Evolutionary conservation across 768 basidiomycete species (phyloP).

Genomic region (Mycena rosella): DNA sequence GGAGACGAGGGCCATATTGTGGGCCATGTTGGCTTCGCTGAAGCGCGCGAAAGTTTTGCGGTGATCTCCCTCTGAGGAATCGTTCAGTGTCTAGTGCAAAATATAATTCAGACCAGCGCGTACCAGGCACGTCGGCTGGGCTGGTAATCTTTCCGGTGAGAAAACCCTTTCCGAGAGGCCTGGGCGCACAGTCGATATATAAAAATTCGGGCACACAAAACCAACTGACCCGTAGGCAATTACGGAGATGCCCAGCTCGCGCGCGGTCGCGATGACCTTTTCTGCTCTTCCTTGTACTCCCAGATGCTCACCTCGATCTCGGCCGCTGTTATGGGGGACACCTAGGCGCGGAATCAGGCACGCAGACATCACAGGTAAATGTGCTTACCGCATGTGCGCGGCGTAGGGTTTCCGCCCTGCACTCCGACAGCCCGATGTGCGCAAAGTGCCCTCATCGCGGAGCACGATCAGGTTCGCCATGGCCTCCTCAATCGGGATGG

Average conservation of each 20-base stretch:
- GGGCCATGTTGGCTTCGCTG: constrained; percentile 57
- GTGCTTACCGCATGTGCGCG: constrained; percentile 46
- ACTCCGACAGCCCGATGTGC: constrained; percentile 72
- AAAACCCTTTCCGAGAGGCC: constrained; percentile 67
- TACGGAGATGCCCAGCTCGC: constrained; percentile 67
- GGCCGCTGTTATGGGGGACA: constrained; percentile 66
- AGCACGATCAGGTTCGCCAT: constrained; percentile 57
- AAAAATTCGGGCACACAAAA: constrained; percentile 12
- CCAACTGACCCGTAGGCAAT: constrained; percentile 65
- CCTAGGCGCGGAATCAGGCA: not conserved
- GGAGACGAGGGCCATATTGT: constrained; percentile 59
- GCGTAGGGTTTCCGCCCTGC: constrained; percentile 61
- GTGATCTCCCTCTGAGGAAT: constrained; percentile 51
- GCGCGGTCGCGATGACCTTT: constrained; percentile 67
- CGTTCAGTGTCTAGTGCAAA: not conserved
- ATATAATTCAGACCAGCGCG: not conserved
- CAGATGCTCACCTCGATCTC: constrained; percentile 79
- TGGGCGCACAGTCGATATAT: constrained; percentile 36
- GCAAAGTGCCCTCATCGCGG: constrained; percentile 66
- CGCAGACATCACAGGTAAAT: not conserved
- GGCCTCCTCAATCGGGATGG: constrained; percentile 59
- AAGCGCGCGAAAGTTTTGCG: constrained; percentile 54
- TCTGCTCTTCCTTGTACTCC: constrained; percentile 66
- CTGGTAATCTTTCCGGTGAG: constrained; percentile 53
- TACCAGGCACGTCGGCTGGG: not conserved